Evolutionary conservation across 164 flowering plant genomes (phyloP), one percentile per base, ranked within the genome.

Genomic region (Dillenia suffruticosa): DNA sequence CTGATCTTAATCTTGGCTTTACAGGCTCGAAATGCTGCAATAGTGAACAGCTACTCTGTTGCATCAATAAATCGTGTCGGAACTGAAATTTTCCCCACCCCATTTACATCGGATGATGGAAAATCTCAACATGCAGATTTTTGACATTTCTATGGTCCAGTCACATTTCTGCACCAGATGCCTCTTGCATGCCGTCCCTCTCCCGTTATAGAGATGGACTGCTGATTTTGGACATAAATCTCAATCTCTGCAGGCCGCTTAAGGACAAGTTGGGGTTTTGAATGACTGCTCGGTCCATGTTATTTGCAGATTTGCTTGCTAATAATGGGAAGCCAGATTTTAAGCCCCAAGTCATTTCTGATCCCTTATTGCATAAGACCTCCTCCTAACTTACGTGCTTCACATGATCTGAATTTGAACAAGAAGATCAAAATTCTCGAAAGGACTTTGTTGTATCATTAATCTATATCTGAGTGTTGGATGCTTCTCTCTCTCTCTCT

Each of bases 121-220:
- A 94, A 85, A 76, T 90, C 99, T 26, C 83, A 89, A 14, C 97
- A 89, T 70, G 50, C 77, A 44, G 97, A 94, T 72, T 91, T 94
- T 56, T 97, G 99, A 12, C 96, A 88, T 68, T 94, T 94, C 72
- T 94, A 91, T 63, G 97, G 99, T 94, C 99, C 12, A 94, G 97
- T 66, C 77, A 94, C 66, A 72, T 94, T 72, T 86, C 96, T 19
- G 90, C 99, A 46, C 97, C 97, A 12, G 99, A 91, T 74, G 89
- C 96, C 47, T 91, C 99, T 2, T 94, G 92, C 71, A 85, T 94
- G 0, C 99, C 96, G 8, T 89, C 97, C 26, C 86, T 94, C 32
- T 86, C 97, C 10, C 92, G 91, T 12, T 56, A 64, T 75, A 81
- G 65, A 57, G 96, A 94, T 56, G 99, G 99, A 1, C 61, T 94